These are phyloP conservation scores for Aspergillus eucalypticola DNA, from an alignment of 2,329 filamentous ascomycete species.

Conservation along the genomic window DNA sequence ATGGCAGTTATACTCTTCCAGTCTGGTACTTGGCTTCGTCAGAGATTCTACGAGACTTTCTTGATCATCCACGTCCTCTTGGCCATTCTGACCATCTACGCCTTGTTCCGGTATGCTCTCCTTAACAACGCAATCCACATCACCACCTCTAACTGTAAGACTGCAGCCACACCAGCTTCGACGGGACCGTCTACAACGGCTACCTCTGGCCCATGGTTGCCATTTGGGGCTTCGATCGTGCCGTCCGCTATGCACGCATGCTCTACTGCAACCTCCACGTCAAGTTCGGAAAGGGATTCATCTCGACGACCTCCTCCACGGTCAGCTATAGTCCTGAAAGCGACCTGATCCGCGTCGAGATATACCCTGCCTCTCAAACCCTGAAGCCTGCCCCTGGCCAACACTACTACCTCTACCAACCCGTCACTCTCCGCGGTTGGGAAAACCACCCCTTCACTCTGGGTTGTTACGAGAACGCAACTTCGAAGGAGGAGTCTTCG, in stretches of 20 bases:
- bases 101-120: slow-evolving; percentile 34
- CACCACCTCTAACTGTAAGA: not conserved
- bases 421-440: slow-evolving; percentile 41
- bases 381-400: slow-evolving; percentile 31
- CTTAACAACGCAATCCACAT: not conserved
- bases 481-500: slow-evolving; percentile 26
- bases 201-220: slow-evolving; percentile 51
- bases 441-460: slow-evolving; percentile 54
- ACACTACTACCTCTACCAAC: slow-evolving; percentile 52
- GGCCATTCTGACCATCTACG: slow-evolving; percentile 42
- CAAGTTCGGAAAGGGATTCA: not conserved
- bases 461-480: slow-evolving; percentile 36
- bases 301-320: not conserved
- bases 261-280: slow-evolving; percentile 44
- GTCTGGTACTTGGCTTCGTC: slow-evolving; percentile 8
- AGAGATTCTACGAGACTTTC: slow-evolving; percentile 45
- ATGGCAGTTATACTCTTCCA: slow-evolving; percentile 5
- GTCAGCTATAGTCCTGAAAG: not conserved
- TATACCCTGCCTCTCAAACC: not conserved
- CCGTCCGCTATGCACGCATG: slow-evolving; percentile 27
- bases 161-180: slow-evolving; percentile 48
- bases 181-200: slow-evolving; percentile 46
- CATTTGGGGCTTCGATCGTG: slow-evolving; percentile 52
- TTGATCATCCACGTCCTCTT: slow-evolving; percentile 41
- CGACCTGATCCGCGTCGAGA: not conserved